A percentile compares a stretch with the other conserved stretches of the same genome.
Conservation (phyloP, 768 basidiomycete genomes). For the Megacollybia marginata region DNA sequence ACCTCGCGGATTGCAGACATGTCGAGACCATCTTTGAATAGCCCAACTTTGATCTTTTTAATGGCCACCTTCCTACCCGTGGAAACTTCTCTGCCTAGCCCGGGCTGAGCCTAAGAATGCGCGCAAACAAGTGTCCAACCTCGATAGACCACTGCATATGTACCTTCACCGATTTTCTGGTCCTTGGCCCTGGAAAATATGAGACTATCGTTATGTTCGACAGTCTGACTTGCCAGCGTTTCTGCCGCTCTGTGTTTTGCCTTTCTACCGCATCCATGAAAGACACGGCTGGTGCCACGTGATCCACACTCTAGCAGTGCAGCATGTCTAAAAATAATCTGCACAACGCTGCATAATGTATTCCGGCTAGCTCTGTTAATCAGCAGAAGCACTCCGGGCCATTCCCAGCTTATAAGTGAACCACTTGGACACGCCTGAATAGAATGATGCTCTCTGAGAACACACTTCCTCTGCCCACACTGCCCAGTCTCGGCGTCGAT, state of each 20-base stretch:
- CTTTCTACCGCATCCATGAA: constrained; percentile 78
- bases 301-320: too few relatives aligned
- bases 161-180: constrained; percentile 82
- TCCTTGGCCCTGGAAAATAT: constrained; percentile 58
- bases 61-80: constrained; percentile 88
- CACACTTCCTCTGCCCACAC: constrained; percentile 17
- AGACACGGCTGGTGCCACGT: not conserved
- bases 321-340: too few relatives aligned
- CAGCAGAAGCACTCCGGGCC: not conserved
- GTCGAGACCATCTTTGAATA: constrained; percentile 96
- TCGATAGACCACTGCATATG: constrained; percentile 94
- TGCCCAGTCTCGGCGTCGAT: constrained; percentile 15
- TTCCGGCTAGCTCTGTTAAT: too few relatives aligned
- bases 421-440: too few relatives aligned
- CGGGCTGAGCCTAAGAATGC: constrained; percentile 1
- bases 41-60: constrained; percentile 96
- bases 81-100: constrained; percentile 60
- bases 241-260: constrained; percentile 68
- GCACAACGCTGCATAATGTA: too few relatives aligned
- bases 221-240: constrained; percentile 42
- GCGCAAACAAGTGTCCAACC: constrained; percentile 35
- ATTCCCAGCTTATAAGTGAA: too few relatives aligned
- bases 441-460: not conserved
- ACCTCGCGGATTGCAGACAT: constrained; percentile 99
- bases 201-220: constrained; percentile 2